Conservation (phyloP, 1,284 basidiomycete genomes). For the Ganoderma lingzhi region DNA sequence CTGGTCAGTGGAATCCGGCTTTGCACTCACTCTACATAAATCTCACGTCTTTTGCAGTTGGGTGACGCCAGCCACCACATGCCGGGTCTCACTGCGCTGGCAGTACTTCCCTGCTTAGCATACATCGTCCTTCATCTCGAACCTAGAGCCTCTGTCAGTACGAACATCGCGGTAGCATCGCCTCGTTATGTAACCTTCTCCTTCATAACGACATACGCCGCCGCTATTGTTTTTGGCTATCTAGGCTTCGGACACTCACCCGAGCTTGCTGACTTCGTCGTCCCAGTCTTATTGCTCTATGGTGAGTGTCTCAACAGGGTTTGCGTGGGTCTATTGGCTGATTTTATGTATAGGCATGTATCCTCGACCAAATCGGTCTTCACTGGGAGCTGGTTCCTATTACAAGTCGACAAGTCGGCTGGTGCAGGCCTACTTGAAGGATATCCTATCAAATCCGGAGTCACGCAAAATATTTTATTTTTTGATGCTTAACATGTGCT, state of each 20-base stretch:
- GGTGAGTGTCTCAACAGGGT: slow-evolving; percentile 51
- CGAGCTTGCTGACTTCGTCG: slow-evolving; percentile 29
- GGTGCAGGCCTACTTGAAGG: slow-evolving; percentile 82
- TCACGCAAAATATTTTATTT: slow-evolving; percentile 98
- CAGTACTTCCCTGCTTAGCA: slow-evolving; percentile 65
- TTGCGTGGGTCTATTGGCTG: slow-evolving; percentile 13
- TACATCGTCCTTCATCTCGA: slow-evolving; percentile 64
- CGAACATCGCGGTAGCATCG: slow-evolving; percentile 54
- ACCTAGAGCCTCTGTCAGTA: slow-evolving; percentile 58
- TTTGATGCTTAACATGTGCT: slow-evolving; percentile 92
- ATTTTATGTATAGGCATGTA: slow-evolving; percentile 57
- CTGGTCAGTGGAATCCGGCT: slow-evolving; percentile 52
- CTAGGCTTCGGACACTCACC: slow-evolving; percentile 34
- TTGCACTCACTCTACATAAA: background rate
- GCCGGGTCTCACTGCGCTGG: slow-evolving; percentile 61
- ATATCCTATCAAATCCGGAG: slow-evolving; percentile 90
- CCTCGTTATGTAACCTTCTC: slow-evolving; percentile 63
- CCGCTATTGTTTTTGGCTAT: slow-evolving; percentile 44
- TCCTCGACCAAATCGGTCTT: slow-evolving; percentile 53
- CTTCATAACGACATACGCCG: slow-evolving; percentile 55
- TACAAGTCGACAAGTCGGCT: slow-evolving; percentile 65
- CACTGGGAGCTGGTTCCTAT: slow-evolving; percentile 48
- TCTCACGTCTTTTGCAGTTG: slow-evolving; percentile 42
- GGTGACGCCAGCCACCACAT: slow-evolving; percentile 47
- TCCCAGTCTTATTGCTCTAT: slow-evolving; percentile 56